Evolutionary conservation across 2,329 filamentous ascomycete genomes (phyloP).

Genomic region (Calonectria ilicicola): DNA sequence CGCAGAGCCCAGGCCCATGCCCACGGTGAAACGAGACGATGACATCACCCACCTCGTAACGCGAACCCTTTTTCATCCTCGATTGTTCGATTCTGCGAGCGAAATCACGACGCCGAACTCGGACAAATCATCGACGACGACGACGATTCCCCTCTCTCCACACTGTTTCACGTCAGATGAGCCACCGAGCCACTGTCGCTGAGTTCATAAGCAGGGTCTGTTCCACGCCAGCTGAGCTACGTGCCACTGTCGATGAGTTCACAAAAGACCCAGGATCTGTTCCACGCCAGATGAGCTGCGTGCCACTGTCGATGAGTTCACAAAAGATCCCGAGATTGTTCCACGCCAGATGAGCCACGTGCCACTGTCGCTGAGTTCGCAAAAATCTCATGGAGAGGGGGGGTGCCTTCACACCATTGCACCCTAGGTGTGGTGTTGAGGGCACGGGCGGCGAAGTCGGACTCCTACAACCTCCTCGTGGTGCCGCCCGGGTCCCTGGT

Average conservation of each 20-base stretch:
- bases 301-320: neutral
- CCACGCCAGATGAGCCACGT: no score
- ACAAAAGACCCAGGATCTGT: neutral
- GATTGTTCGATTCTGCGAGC: no score
- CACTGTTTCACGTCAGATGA: neutral
- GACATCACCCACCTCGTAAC: no score
- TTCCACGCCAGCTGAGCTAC: neutral
- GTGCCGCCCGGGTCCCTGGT: neutral
- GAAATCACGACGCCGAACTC: no score
- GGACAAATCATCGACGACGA: no score
- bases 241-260: neutral
- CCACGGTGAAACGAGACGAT: no score
- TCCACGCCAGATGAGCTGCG: neutral
- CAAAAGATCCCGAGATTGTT: neutral
- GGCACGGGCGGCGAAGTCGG: neutral
- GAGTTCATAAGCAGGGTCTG: neutral
- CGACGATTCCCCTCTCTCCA: no score
- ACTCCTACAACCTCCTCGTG: neutral
- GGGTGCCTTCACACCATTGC: neutral
- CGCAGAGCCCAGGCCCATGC: no score
- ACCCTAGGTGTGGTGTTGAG: neutral
- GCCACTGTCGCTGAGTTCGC: neutral
- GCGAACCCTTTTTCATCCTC: no score
- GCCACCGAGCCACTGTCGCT: neutral
- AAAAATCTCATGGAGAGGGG: neutral